These are phyloP conservation scores for Pouteria glomerata DNA, from an alignment of 148 eudicot species.

Conservation along the genomic window DNA sequence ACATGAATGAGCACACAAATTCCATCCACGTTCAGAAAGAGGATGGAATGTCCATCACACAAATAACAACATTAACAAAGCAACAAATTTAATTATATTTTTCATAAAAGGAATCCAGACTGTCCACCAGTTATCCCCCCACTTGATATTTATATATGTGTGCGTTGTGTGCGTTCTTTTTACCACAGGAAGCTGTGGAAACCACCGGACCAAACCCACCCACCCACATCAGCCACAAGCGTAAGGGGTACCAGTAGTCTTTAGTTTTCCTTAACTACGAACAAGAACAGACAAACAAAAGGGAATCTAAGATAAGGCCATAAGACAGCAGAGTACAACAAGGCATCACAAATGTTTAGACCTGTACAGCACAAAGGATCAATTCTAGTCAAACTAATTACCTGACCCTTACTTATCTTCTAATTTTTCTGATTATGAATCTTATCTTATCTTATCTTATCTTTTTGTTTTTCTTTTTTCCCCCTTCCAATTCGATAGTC, in stretches of 20 bases:
- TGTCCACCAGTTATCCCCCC: background rate
- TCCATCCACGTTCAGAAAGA: too few species aligned
- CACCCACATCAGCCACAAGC: background rate
- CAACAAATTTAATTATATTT: background rate
- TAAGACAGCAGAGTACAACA: constrained; percentile 22
- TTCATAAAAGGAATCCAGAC: background rate
- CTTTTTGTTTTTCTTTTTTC: background rate
- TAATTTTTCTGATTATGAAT: constrained; percentile 7
- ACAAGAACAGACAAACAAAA: constrained; percentile 6
- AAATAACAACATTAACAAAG: background rate
- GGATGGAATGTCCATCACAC: too few species aligned
- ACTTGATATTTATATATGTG: constrained; percentile 2
- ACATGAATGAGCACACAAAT: too few species aligned
- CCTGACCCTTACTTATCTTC: constrained; percentile 11
- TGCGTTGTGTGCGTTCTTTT: too few species aligned
- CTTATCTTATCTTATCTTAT: too few species aligned
- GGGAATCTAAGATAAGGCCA: constrained; percentile 6
- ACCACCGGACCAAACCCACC: constrained; percentile 3
- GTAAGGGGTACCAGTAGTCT: background rate
- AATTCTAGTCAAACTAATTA: constrained; percentile 25
- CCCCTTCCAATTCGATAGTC: background rate
- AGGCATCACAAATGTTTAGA: constrained; percentile 18
- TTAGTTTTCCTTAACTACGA: background rate
- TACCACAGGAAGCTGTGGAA: background rate
- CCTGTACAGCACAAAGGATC: constrained; percentile 26